Evolutionary conservation across 169 alveolate species (phyloP).

Genomic region (Eimeria necatrix): DNA sequence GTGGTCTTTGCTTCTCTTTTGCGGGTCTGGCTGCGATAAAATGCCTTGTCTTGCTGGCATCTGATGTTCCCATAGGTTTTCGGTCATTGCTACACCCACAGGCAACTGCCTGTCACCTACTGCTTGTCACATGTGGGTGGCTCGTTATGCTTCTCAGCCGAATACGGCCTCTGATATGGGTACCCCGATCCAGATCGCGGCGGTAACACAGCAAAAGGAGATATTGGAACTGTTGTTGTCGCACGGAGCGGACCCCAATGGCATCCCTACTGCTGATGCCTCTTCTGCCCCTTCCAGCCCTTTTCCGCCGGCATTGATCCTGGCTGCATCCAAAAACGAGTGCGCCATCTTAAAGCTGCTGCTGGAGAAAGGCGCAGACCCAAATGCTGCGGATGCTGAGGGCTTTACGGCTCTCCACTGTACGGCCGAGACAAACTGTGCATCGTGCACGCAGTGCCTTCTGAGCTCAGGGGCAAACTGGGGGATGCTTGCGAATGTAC

Average conservation of each 20-base stretch:
- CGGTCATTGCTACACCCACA: too few species aligned
- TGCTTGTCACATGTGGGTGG: too few species aligned
- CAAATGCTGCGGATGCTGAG: slow-evolving; percentile 13
- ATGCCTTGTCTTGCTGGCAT: too few species aligned
- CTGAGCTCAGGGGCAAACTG: slow-evolving; percentile 42
- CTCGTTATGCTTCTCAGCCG: background rate
- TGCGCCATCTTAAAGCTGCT: slow-evolving; percentile 37
- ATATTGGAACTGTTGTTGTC: slow-evolving; percentile 28
- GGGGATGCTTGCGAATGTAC: slow-evolving; percentile 10
- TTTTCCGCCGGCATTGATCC: slow-evolving; percentile 62
- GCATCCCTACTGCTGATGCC: background rate
- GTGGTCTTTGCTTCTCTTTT: too few species aligned
- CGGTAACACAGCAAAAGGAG: slow-evolving; percentile 47
- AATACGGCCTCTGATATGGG: slow-evolving; percentile 42
- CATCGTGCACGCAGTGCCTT: slow-evolving; percentile 9
- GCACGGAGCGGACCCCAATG: slow-evolving; percentile 53
- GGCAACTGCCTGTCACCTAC: too few species aligned
- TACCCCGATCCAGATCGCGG: slow-evolving; percentile 31
- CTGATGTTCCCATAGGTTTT: too few species aligned
- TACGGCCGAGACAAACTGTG: slow-evolving; percentile 35
- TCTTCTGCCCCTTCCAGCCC: slow-evolving; percentile 31
- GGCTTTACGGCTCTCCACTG: slow-evolving; percentile 68
- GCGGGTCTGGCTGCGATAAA: too few species aligned
- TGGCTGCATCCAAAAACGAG: slow-evolving; percentile 56
- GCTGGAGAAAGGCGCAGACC: slow-evolving; percentile 46